These are phyloP conservation scores for Trametes pubescens DNA, from an alignment of 1,284 basidiomycete genomes.

Conservation along the genomic window DNA sequence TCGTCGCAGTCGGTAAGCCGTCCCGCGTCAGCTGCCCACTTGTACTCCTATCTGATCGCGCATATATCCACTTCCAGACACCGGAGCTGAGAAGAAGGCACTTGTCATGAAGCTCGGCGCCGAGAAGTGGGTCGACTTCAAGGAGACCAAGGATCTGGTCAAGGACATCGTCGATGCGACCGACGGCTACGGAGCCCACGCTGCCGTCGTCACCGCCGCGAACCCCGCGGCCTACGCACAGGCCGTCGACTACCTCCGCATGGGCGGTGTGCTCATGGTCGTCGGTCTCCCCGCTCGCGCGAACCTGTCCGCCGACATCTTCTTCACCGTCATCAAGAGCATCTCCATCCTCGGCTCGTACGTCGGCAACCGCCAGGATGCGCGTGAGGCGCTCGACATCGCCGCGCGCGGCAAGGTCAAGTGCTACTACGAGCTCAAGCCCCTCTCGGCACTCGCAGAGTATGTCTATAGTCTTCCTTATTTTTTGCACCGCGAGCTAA, in stretches of 20 bases:
- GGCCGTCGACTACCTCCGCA: slow-evolving; percentile 77
- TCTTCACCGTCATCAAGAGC: slow-evolving; percentile 79
- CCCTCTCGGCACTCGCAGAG: slow-evolving; percentile 62
- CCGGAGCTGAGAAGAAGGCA: slow-evolving; percentile 78
- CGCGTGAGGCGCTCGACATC: slow-evolving; percentile 78
- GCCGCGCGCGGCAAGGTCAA: slow-evolving; percentile 79
- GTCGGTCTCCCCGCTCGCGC: slow-evolving; percentile 78
- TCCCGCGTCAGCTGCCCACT: not conserved
- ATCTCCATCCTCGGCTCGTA: slow-evolving; percentile 79
- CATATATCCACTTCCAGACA: slow-evolving; percentile 51
- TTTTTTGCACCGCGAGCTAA: no score
- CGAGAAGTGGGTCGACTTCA: slow-evolving; percentile 85
- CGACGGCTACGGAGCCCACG: slow-evolving; percentile 79
- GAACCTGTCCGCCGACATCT: slow-evolving; percentile 73
- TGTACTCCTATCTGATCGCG: slow-evolving; percentile 2
- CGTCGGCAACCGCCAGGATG: slow-evolving; percentile 82
- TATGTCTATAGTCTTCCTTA: slow-evolving; percentile 41
- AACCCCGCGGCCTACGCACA: slow-evolving; percentile 70
- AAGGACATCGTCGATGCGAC: slow-evolving; percentile 69
- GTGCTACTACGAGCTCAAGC: slow-evolving; percentile 60
- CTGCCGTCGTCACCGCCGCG: slow-evolving; percentile 74
- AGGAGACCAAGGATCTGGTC: slow-evolving; percentile 65
- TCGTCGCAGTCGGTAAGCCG: slow-evolving; percentile 76
- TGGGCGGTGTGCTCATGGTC: slow-evolving; percentile 75
- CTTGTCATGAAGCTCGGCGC: slow-evolving; percentile 78